A percentile compares a stretch with the other conserved stretches of the same genome.
Conservation (phyloP, 2,329 filamentous ascomycete genomes). For the Aphanoascus verrucosus region DNA sequence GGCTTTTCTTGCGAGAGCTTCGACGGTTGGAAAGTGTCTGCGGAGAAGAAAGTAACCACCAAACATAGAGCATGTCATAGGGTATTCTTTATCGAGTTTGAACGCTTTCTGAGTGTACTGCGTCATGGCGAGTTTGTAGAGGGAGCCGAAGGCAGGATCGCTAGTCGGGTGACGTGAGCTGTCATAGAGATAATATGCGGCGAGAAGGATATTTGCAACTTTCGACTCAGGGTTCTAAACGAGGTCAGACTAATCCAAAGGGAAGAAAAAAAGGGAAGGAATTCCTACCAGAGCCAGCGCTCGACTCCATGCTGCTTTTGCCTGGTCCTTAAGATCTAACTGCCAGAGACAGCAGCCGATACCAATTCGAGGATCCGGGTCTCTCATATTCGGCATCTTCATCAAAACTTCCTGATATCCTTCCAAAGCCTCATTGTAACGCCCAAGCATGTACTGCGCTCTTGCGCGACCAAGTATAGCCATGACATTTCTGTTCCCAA, state of each 20-base stretch:
- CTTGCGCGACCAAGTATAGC: conserved; percentile 83
- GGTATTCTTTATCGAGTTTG: conserved; percentile 83
- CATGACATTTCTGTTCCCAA: conserved; percentile 79
- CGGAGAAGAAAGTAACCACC: conserved; percentile 79
- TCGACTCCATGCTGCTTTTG: conserved; percentile 80
- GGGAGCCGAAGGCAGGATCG: conserved; percentile 68
- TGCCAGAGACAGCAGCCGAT: conserved; percentile 98
- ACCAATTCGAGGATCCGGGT: conserved; percentile 90
- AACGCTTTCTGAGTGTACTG: conserved; percentile 89
- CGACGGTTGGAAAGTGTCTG: conserved; percentile 69
- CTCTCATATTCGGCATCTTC: conserved; percentile 75
- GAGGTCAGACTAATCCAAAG: conserved; percentile 13
- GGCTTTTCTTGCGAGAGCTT: conserved; percentile 78
- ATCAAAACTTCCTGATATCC: conserved; percentile 78
- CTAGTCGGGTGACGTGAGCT: conserved; percentile 74
- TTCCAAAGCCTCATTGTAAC: conserved; percentile 71
- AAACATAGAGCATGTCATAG: conserved; percentile 82
- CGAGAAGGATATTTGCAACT: conserved; percentile 79
- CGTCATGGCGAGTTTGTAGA: conserved; percentile 91
- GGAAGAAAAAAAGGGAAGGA: background rate
- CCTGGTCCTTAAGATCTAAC: conserved; percentile 85
- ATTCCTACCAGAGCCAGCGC: conserved; percentile 59
- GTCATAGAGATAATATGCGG: conserved; percentile 77
- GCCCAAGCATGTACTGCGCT: conserved; percentile 73
- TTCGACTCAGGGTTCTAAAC: conserved; percentile 63